Conservation (phyloP, 345 rosid species). For the Pugionium dolabratum region DNA sequence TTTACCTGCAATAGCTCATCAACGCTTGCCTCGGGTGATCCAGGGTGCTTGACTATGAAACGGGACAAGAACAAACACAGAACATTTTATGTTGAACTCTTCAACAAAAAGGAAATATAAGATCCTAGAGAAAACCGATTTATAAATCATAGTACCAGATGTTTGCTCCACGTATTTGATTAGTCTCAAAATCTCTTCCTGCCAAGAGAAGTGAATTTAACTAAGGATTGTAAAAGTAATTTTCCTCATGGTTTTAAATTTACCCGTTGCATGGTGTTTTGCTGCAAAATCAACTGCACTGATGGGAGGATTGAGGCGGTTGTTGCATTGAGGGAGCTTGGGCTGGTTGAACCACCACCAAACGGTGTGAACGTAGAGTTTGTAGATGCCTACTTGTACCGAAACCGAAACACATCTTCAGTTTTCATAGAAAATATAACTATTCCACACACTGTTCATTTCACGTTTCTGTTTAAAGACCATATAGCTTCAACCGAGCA, state of each 20-base stretch:
- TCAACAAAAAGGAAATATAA: not conserved
- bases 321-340: slow-evolving; percentile 49
- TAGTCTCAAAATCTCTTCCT: slow-evolving; percentile 91
- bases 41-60: slow-evolving; percentile 64
- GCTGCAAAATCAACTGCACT: slow-evolving; percentile 80
- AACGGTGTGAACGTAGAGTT: slow-evolving; percentile 51
- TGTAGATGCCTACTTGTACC: slow-evolving; percentile 60
- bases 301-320: slow-evolving; percentile 64
- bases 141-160: slow-evolving; percentile 57
- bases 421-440: slow-evolving; percentile 7
- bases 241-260: not conserved
- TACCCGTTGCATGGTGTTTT: slow-evolving; percentile 82
- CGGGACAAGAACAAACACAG: slow-evolving; percentile 30
- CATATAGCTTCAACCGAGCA: slow-evolving; percentile 19
- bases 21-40: slow-evolving; percentile 49
- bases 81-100: slow-evolving; percentile 20
- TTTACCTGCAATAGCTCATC: slow-evolving; percentile 72
- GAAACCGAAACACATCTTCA: slow-evolving; percentile 20
- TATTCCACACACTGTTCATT: slow-evolving; percentile 4
- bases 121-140: not conserved
- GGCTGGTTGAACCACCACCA: slow-evolving; percentile 52
- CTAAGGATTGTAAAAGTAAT: not conserved
- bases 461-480: slow-evolving; percentile 2
- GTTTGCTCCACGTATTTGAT: slow-evolving; percentile 76
- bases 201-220: slow-evolving; percentile 40